Percentiles rank a stretch among this genome's conserved stretches.
Conservation (phyloP, 352 stramenopile species). For the Phytophthora chlamydospora region DNA sequence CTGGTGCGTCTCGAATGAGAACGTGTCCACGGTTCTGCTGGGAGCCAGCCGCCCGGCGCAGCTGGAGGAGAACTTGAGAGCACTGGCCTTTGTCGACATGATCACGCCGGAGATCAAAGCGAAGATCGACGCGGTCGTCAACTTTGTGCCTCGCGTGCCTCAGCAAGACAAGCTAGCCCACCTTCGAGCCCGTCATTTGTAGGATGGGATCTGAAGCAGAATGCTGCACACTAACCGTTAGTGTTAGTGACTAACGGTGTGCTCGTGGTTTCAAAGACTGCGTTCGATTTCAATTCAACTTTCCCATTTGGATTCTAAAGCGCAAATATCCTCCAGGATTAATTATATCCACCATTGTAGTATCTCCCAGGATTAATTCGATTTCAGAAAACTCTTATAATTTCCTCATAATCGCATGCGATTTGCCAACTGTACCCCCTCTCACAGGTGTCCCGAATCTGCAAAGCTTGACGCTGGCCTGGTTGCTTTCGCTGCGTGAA, state of each 20-base stretch:
- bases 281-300: too few species aligned
- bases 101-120: constrained; percentile 6
- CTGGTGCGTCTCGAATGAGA: constrained; percentile 41
- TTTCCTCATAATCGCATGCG: too few species aligned
- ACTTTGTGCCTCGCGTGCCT: constrained; percentile 1
- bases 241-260: too few species aligned
- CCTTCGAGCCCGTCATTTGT: constrained; percentile 17
- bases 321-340: too few species aligned
- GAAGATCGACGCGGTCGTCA: constrained; percentile 10
- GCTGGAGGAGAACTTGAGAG: constrained; percentile 7
- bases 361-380: too few species aligned
- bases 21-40: constrained; percentile 8
- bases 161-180: neutral
- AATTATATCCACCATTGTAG: too few species aligned
- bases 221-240: too few species aligned
- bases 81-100: constrained; percentile 6
- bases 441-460: constrained; percentile 33
- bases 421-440: constrained; percentile 12
- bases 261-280: too few species aligned
- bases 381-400: too few species aligned
- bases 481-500: constrained; percentile 7
- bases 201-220: too few species aligned
- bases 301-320: too few species aligned
- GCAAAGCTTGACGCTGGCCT: constrained; percentile 23
- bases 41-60: constrained; percentile 4